A percentile compares a stretch with the other conserved stretches of the same genome.
Evolutionary conservation across 2,329 filamentous ascomycete species (phyloP).

Genomic region (Mariannaea sp.): DNA sequence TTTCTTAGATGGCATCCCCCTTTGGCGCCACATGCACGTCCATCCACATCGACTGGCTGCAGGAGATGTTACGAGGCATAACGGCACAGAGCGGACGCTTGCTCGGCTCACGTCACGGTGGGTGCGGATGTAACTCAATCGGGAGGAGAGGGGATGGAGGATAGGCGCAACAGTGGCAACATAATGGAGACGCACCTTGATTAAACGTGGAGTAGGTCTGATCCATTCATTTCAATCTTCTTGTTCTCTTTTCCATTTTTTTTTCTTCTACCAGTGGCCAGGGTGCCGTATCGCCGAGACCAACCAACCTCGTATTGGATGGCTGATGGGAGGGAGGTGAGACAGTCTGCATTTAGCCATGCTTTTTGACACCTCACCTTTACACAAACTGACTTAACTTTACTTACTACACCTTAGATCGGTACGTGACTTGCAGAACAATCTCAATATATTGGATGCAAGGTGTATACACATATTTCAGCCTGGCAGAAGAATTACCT

Average conservation of each 20-base stretch:
- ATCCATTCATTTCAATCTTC: constrained; percentile 33
- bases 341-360: constrained; percentile 3
- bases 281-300: constrained; percentile 6
- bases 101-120: constrained; percentile 17
- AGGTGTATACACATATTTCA: too few species aligned
- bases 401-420: too few species aligned
- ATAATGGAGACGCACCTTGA: constrained; percentile 25
- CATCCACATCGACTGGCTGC: neutral
- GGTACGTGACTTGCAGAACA: too few species aligned
- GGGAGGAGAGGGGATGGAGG: constrained; percentile 6
- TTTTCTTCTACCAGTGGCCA: neutral
- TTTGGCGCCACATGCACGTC: constrained; percentile 14
- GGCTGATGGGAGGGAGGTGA: neutral
- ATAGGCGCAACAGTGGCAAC: too few species aligned
- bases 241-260: neutral
- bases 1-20: neutral
- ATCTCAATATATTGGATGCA: too few species aligned
- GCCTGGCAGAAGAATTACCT: too few species aligned
- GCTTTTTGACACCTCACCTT: too few species aligned
- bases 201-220: constrained; percentile 33
- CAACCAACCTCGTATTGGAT: constrained; percentile 7
- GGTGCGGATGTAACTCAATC: constrained; percentile 17
- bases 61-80: neutral
- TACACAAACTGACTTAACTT: too few species aligned
- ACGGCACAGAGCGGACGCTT: neutral